Conservation (phyloP, 495 filamentous ascomycete species). For the Hapsidospora chrysogenum region DNA sequence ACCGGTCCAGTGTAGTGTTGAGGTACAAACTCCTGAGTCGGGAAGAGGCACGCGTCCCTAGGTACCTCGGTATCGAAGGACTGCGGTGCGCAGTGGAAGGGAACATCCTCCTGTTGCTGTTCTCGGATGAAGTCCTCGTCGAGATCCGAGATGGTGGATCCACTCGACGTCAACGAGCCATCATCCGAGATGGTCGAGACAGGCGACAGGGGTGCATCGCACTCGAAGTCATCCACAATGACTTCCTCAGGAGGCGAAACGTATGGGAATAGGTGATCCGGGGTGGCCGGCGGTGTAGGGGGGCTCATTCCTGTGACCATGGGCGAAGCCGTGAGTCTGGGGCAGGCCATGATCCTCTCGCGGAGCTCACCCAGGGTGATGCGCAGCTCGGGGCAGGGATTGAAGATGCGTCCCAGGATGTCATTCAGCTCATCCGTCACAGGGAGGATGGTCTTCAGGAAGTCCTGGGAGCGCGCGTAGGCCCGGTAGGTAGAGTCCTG, state of each 20-base stretch:
- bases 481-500: constrained; percentile 95
- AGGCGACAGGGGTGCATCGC: constrained; percentile 22
- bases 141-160: constrained; percentile 27
- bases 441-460: constrained; percentile 85
- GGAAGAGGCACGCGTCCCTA: constrained; percentile 15
- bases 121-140: constrained; percentile 25
- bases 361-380: constrained; percentile 75
- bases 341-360: constrained; percentile 58
- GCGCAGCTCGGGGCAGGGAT: constrained; percentile 68
- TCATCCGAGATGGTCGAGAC: constrained; percentile 25
- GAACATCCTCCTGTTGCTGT: constrained; percentile 15
- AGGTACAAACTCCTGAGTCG: constrained; percentile 23
- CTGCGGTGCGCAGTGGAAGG: constrained; percentile 11
- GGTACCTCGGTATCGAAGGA: constrained; percentile 23
- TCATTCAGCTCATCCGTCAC: constrained; percentile 78
- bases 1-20: constrained; percentile 17
- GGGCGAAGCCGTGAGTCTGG: constrained; percentile 46
- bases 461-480: constrained; percentile 69
- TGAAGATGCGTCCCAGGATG: constrained; percentile 82
- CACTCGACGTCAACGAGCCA: constrained; percentile 25
- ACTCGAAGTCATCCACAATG: constrained; percentile 17
- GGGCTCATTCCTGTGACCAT: constrained; percentile 5
- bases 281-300: constrained; percentile 20
- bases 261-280: constrained; percentile 20
- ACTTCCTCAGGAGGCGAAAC: constrained; percentile 24